Conservation (phyloP, 805 yeast species). For the Wickerhamiella cacticola region DNA sequence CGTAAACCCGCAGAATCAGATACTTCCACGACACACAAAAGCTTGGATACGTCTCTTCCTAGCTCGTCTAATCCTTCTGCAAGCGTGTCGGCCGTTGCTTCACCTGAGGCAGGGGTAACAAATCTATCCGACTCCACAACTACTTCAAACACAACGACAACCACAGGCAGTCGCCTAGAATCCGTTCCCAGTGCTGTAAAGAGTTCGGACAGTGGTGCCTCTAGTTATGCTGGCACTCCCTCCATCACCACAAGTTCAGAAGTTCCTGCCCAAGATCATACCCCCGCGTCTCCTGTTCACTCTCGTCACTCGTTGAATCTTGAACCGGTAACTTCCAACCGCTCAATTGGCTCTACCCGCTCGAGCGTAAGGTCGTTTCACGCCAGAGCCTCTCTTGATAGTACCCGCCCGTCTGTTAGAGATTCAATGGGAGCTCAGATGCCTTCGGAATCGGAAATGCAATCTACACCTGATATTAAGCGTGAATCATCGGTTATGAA, state of each 20-base stretch:
- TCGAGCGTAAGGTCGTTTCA: neutral
- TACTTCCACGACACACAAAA: neutral
- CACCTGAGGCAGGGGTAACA: neutral
- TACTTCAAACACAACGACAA: neutral
- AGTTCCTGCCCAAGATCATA: neutral
- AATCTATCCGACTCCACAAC: neutral
- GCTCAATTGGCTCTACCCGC: conserved; percentile 1
- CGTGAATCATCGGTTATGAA: neutral
- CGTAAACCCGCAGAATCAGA: neutral
- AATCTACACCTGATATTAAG: neutral
- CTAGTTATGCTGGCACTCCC: neutral
- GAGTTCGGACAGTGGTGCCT: neutral
- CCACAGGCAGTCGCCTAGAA: neutral
- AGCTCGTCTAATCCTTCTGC: neutral
- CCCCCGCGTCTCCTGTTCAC: neutral
- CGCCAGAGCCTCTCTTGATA: conserved; percentile 1
- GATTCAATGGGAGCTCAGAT: neutral
- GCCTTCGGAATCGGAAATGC: neutral
- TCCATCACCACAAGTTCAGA: neutral
- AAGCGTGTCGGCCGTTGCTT: neutral
- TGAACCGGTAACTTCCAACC: neutral
- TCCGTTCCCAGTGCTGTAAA: no score
- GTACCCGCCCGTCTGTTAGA: neutral
- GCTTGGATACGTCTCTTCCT: neutral
- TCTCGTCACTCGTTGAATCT: neutral